Evolutionary conservation across 306 rosid genomes (phyloP).

Genomic region (Geum urbanum): DNA sequence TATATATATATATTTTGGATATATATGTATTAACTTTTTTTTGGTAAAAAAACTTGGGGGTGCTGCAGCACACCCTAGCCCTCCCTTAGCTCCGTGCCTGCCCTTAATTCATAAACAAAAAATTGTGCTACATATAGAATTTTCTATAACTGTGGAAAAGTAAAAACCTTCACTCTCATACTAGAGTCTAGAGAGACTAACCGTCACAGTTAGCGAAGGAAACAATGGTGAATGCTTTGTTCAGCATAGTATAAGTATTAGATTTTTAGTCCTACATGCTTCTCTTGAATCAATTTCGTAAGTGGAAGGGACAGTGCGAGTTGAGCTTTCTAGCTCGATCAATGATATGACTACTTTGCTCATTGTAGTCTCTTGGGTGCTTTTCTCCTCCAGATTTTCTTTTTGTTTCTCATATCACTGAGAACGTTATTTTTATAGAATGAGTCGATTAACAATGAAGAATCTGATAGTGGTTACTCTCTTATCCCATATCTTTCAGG

Average conservation of each 20-base stretch:
- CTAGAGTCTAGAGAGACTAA: not conserved
- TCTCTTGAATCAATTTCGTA: not conserved
- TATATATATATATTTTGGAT: too few species aligned
- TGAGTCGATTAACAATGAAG: not conserved
- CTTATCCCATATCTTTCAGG: conserved; percentile 50
- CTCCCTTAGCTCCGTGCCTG: too few species aligned
- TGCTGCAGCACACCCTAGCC: too few species aligned
- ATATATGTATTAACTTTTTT: too few species aligned
- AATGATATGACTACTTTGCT: not conserved
- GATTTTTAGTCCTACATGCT: not conserved
- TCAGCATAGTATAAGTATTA: not conserved
- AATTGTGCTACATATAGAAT: not conserved
- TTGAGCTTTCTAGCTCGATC: conserved; percentile 5
- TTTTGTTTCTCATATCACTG: not conserved
- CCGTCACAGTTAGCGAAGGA: not conserved
- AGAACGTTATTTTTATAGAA: not conserved
- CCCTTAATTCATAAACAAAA: not conserved
- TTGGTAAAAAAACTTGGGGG: too few species aligned
- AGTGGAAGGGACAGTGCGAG: not conserved
- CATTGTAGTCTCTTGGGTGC: not conserved
- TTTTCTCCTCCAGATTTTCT: not conserved
- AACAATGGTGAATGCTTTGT: not conserved
- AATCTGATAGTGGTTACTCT: conserved; percentile 16
- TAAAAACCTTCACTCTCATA: not conserved
- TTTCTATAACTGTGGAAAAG: not conserved